Evolutionary conservation across 2,329 filamentous ascomycete species (phyloP).

Genomic region (Gnomoniopsis smithogilvyi): DNA sequence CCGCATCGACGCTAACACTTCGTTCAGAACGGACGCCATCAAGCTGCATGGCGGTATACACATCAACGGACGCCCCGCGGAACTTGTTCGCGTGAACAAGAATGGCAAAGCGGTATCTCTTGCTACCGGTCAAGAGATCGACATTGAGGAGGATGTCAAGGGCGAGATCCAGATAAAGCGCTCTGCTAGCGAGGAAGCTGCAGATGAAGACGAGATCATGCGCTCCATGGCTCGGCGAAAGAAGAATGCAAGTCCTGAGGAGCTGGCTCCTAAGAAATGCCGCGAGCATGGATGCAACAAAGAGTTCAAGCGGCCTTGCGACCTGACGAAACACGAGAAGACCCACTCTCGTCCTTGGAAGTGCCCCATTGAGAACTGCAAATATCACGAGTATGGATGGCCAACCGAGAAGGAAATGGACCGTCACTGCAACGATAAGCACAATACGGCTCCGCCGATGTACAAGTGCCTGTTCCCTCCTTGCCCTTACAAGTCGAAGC

Average conservation of each 20-base stretch:
- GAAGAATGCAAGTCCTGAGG: slow-evolving; percentile 85
- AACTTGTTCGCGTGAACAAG: slow-evolving; percentile 79
- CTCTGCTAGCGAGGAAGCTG: slow-evolving; percentile 64
- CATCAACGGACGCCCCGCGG: slow-evolving; percentile 76
- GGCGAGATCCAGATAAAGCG: slow-evolving; percentile 57
- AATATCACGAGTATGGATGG: slow-evolving; percentile 87
- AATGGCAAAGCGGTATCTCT: slow-evolving; percentile 78
- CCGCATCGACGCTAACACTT: slow-evolving; percentile 24
- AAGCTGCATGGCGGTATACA: slow-evolving; percentile 77
- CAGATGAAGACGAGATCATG: slow-evolving; percentile 78
- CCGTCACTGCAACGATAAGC: slow-evolving; percentile 94
- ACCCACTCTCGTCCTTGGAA: slow-evolving; percentile 97
- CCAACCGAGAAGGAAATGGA: slow-evolving; percentile 98
- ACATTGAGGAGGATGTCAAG: slow-evolving; percentile 46
- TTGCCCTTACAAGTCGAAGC: slow-evolving; percentile 92
- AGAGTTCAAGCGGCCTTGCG: slow-evolving; percentile 94
- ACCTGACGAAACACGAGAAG: slow-evolving; percentile 97
- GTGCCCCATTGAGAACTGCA: slow-evolving; percentile 78
- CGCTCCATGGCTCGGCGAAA: slow-evolving; percentile 95
- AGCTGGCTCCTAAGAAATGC: slow-evolving; percentile 77
- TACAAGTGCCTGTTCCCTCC: slow-evolving; percentile 79
- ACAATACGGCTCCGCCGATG: slow-evolving; percentile 74
- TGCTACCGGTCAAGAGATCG: slow-evolving; percentile 64
- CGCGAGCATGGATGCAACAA: slow-evolving; percentile 75
- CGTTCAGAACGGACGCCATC: slow-evolving; percentile 60